These are phyloP conservation scores for Dendrobium chrysotoxum DNA, from an alignment of 106 monocot genomes.

Conservation along the genomic window DNA sequence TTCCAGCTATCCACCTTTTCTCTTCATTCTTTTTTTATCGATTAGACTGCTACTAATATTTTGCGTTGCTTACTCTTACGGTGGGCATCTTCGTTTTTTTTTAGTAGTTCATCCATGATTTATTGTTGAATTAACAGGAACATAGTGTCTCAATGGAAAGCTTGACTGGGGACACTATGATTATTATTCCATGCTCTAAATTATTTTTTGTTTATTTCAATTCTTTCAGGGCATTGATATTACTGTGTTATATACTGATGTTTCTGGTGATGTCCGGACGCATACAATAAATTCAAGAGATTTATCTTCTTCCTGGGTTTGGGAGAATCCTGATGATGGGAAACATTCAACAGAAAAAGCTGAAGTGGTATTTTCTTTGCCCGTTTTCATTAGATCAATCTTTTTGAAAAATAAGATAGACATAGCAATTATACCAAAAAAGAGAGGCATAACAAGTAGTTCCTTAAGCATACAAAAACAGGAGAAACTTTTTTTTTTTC, in stretches of 20 bases:
- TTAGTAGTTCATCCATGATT: not conserved
- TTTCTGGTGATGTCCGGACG: slow-evolving; percentile 17
- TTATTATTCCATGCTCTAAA: not conserved
- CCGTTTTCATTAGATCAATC: not conserved
- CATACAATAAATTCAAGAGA: slow-evolving; percentile 24
- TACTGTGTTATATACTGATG: slow-evolving; percentile 22
- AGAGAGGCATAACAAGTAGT: not conserved
- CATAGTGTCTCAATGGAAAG: not conserved
- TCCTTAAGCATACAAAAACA: not conserved
- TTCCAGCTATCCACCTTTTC: not conserved
- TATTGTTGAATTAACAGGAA: slow-evolving; percentile 1
- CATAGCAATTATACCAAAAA: not conserved
- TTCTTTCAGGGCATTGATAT: slow-evolving; percentile 18
- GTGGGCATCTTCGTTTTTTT: not conserved
- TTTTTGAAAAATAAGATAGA: not conserved
- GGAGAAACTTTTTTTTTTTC: not conserved
- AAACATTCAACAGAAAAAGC: slow-evolving; percentile 6
- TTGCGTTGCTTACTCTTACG: not conserved
- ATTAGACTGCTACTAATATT: not conserved
- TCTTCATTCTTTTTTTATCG: not conserved
- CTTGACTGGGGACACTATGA: not conserved
- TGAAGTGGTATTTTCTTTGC: slow-evolving; percentile 16
- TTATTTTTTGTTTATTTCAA: not conserved
- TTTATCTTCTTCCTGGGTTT: slow-evolving; percentile 30
- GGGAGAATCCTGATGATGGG: slow-evolving; percentile 17